phyloP scores from a whole-genome alignment of 1,284 basidiomycete genomes.

The Ganoderma boninense region DNA sequence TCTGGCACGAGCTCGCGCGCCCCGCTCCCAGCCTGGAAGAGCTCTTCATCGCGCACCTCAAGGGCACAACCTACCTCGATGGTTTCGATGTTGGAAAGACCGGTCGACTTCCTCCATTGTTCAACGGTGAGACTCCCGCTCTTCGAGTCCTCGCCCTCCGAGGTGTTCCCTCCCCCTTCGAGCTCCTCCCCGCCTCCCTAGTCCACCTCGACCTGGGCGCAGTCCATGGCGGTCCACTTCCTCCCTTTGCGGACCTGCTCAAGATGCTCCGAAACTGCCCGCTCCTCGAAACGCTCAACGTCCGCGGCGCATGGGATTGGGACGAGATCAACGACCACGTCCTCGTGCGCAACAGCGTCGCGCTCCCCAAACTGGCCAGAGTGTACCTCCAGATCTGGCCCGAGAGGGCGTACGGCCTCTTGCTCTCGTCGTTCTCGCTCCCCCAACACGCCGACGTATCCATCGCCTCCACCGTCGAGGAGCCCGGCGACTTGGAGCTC shows the following conservation, averaged over 20 bases:
- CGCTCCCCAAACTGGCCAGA: neutral
- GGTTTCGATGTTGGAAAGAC: neutral
- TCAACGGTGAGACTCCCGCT: neutral
- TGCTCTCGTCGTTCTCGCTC: neutral
- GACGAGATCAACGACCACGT: neutral
- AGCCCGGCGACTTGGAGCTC: neutral
- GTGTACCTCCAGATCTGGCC: neutral
- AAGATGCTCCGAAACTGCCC: neutral
- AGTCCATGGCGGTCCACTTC: neutral
- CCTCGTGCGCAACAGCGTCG: neutral
- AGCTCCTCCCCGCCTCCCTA: neutral
- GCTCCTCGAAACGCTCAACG: neutral
- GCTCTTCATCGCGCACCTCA: neutral
- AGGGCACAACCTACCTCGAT: neutral
- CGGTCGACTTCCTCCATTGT: neutral
- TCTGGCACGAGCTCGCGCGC: neutral
- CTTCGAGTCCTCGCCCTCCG: conserved; percentile 3
- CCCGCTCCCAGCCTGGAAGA: conserved; percentile 4
- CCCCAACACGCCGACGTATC: neutral
- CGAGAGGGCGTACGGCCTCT: neutral
- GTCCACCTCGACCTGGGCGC: neutral
- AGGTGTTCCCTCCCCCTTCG: conserved; percentile 2
- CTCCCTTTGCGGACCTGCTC: neutral
- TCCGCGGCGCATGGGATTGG: neutral
- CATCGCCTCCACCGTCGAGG: neutral